These are phyloP conservation scores for Giardia muris DNA, from an alignment of 208 protist genomes.

Conservation along the genomic window DNA sequence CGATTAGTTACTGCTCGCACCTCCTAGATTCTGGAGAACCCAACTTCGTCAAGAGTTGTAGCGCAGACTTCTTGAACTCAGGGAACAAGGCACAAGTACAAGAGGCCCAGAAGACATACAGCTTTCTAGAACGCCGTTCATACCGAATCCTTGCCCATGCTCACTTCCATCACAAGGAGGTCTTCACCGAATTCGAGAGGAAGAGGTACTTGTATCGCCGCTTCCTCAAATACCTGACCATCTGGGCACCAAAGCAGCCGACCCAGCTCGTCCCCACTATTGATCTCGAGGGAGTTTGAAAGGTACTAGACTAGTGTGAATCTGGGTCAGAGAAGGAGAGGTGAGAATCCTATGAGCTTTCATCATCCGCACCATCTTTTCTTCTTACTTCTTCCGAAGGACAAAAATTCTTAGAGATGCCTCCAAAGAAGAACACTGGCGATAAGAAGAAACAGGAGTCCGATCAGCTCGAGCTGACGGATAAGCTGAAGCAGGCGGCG, in stretches of 20 bases:
- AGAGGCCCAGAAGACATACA: constrained; percentile 15
- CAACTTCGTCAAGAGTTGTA: background rate
- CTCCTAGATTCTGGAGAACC: constrained; percentile 7
- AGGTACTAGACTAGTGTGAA: too few relatives aligned
- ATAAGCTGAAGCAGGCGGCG: background rate
- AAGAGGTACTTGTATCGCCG: constrained; percentile 7
- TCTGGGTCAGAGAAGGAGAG: background rate
- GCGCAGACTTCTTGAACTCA: background rate
- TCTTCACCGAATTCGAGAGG: constrained; percentile 4
- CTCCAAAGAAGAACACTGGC: background rate
- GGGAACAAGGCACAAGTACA: background rate
- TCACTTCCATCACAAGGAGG: constrained; percentile 10
- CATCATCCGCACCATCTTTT: background rate
- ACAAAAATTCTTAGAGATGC: constrained; percentile 22
- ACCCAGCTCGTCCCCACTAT: background rate
- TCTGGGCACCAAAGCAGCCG: background rate
- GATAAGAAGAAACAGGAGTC: background rate
- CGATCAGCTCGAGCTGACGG: background rate
- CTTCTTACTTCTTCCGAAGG: too few relatives aligned
- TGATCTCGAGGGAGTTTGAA: background rate
- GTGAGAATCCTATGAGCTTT: background rate
- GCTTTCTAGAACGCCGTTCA: background rate
- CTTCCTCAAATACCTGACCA: constrained; percentile 16
- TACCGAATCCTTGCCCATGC: constrained; percentile 24
- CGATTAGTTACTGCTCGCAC: constrained; percentile 4